Conservation (phyloP, 805 yeast genomes). For the Saturnispora sekii region DNA sequence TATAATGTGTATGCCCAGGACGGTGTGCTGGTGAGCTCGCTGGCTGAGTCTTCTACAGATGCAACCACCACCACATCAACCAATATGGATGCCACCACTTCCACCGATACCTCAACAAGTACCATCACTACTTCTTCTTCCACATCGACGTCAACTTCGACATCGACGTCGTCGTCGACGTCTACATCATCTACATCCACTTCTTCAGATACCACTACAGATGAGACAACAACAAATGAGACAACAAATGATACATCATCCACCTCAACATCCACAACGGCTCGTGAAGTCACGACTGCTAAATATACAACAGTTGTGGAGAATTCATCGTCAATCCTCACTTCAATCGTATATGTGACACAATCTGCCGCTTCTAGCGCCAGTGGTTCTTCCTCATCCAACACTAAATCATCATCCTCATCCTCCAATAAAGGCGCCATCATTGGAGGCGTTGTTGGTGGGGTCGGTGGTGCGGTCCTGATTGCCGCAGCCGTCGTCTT, state of each 20-base stretch:
- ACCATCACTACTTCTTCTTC: background rate
- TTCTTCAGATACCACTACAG: slow-evolving; percentile 2
- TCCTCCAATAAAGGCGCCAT: slow-evolving; percentile 25
- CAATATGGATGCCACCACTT: slow-evolving; percentile 2
- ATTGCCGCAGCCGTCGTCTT: slow-evolving; percentile 22
- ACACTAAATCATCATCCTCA: slow-evolving; percentile 19
- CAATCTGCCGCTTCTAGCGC: slow-evolving; percentile 16
- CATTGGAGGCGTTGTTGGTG: slow-evolving; percentile 31
- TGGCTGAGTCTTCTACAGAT: slow-evolving; percentile 4
- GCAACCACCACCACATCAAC: slow-evolving; percentile 2
- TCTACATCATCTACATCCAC: slow-evolving; percentile 5
- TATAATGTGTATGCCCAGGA: slow-evolving; percentile 29
- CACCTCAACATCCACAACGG: slow-evolving; percentile 8
- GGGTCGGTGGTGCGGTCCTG: slow-evolving; percentile 23
- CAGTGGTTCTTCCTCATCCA: slow-evolving; percentile 12
- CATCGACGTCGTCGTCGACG: slow-evolving; percentile 2
- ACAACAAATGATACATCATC: slow-evolving; percentile 6
- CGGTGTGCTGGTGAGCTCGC: slow-evolving; percentile 14
- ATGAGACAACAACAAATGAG: slow-evolving; percentile 10
- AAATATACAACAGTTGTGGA: slow-evolving; percentile 12
- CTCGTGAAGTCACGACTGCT: slow-evolving; percentile 8
- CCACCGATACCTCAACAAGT: slow-evolving; percentile 1
- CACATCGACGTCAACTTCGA: background rate
- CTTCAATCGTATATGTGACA: slow-evolving; percentile 23
- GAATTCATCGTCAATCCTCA: slow-evolving; percentile 18